Percentiles rank a stretch among this genome's conserved stretches.
Conservation (phyloP, 768 basidiomycete genomes). For the Clathrus columnatus region DNA sequence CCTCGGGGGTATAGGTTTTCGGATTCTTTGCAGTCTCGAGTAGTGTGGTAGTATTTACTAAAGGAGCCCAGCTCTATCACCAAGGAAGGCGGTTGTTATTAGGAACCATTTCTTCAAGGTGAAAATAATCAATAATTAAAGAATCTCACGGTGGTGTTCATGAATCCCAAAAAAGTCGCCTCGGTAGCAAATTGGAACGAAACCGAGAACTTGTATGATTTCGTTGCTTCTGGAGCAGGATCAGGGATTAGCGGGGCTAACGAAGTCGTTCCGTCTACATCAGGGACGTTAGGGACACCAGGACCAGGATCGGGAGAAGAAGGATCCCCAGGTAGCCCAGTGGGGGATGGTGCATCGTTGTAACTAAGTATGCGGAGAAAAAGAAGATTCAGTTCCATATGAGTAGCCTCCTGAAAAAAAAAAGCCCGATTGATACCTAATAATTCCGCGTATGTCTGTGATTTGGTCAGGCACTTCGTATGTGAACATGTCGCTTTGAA, state of each 20-base stretch:
- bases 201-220: conserved; percentile 12
- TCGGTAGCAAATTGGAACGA: conserved; percentile 18
- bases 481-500: conserved; percentile 29
- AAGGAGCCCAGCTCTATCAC: conserved; percentile 9
- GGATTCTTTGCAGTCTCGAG: background rate
- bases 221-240: conserved; percentile 6
- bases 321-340: background rate
- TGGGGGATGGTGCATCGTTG: conserved; percentile 4
- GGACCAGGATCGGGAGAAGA: conserved; percentile 4
- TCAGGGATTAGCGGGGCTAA: conserved; percentile 4
- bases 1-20: background rate
- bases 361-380: background rate
- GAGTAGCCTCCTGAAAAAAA: background rate
- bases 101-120: too few relatives aligned
- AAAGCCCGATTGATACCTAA: background rate
- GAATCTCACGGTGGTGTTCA: conserved; percentile 22
- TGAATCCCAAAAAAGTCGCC: conserved; percentile 21
- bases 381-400: background rate
- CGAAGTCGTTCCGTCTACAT: background rate
- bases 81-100: background rate
- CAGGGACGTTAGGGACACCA: background rate
- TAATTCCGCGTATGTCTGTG: conserved; percentile 4
- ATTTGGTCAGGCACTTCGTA: conserved; percentile 4
- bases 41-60: background rate
- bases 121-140: too few relatives aligned